Conservation (phyloP, 2,329 filamentous ascomycete species). For the Aspergillus brunneoviolaceus region DNA sequence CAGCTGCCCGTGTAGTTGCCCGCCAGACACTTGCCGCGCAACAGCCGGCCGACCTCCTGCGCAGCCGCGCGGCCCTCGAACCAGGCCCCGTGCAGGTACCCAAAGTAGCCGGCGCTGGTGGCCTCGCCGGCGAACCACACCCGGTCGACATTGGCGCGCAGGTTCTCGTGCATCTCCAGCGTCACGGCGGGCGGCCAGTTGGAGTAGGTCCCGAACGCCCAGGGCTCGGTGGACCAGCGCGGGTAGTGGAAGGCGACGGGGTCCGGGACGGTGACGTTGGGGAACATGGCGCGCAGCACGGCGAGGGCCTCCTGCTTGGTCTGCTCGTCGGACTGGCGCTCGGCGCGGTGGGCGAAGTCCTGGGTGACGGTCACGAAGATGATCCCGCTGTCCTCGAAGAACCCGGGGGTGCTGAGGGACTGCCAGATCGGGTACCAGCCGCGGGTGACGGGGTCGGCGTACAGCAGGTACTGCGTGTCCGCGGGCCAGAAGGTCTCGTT, state of each 20-base stretch:
- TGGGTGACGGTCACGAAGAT: conserved; percentile 64
- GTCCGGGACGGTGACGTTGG: conserved; percentile 56
- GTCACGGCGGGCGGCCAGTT: conserved; percentile 66
- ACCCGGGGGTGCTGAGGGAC: conserved; percentile 57
- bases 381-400: conserved; percentile 62
- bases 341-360: conserved; percentile 57
- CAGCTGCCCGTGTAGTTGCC: conserved; percentile 13
- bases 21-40: conserved; percentile 22
- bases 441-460: conserved; percentile 49
- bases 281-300: conserved; percentile 63
- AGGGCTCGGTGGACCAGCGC: conserved; percentile 53
- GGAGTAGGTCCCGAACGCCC: conserved; percentile 63
- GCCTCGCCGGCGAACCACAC: conserved; percentile 67
- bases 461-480: conserved; percentile 55
- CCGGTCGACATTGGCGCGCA: conserved; percentile 61
- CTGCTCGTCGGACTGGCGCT: conserved; percentile 58
- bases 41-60: conserved; percentile 21
- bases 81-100: conserved; percentile 64
- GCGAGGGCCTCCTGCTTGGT: conserved; percentile 58
- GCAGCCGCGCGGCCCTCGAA: conserved; percentile 54
- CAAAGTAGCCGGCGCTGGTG: conserved; percentile 62
- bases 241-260: conserved; percentile 62
- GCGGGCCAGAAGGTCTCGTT: conserved; percentile 64
- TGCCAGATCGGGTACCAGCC: conserved; percentile 64
- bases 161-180: conserved; percentile 65